Base-by-base conservation (phyloP, 768 basidiomycete genomes). In the Dictyophora rubrovolvata region DNA sequence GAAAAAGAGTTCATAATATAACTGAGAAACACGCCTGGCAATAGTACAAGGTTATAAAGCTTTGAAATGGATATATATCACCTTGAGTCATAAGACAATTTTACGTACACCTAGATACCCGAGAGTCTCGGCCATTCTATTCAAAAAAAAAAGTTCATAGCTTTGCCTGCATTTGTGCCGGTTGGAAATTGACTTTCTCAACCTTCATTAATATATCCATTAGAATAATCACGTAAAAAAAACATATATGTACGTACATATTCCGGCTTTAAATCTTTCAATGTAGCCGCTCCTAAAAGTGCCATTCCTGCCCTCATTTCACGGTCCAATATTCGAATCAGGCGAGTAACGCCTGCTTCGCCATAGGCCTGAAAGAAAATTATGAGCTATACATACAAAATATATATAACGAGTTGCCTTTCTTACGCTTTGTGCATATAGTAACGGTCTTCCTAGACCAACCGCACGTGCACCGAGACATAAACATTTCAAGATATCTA, bases 391-490 rank as follows among this genome's bases (percentile, higher is more conserved):
- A 18, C 62, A 22, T 18, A 23, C n/a, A 47, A 22, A 50, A 23
- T 2, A 33, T 9, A 20, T 37, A 11, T 23, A 37, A 48, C 20
- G 28, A 28, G 7, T 28, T 28, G 28, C 16, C 17, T 34, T 12
- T 67, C 79, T 66, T 70, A 89, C 88, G 65, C 87, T 87, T 71
- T 89, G 86, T 1, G 87, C 91, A 66, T 88, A 95, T 11, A 96
- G 76, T 75, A 93, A 89, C 14, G 87, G 78, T 14, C 93, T 77
- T 1, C 93, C 93, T 34, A 96, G 72, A 4, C 93, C 93, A 17
- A 93, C 89, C 8, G 86, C 89, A 62, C 72, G 85, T 2, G 93
- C 93, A 10, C 93, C 93, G 8, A 96, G 75, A 67, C 91, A 94
- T 10, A 95, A 72, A 0, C 93, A 93, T 70, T 95, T 96, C 52